These are phyloP conservation scores for Linnemannia zychae DNA, from an alignment of 192 early-diverging fungal species.

Conservation along the genomic window DNA sequence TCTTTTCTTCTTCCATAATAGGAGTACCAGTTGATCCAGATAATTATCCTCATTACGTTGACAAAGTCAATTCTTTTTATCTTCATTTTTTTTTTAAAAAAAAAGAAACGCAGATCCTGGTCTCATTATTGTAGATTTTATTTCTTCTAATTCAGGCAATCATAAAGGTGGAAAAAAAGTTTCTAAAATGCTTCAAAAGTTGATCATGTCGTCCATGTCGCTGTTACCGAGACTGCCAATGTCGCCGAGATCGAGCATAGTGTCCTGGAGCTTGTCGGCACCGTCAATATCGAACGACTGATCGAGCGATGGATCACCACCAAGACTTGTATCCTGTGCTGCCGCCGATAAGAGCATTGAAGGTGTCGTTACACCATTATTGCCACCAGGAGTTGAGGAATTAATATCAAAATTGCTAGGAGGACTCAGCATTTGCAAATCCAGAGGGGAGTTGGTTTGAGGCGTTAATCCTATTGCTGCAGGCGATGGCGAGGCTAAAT, in stretches of 20 bases:
- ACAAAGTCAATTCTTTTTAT: no score
- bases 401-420: conserved; percentile 14
- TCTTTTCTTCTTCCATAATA: no score
- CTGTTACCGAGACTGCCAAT: conserved; percentile 42
- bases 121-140: no score
- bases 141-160: no score
- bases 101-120: no score
- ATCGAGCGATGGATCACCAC: neutral
- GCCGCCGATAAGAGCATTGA: conserved; percentile 12
- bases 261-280: conserved; percentile 28
- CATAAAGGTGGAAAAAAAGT: no score
- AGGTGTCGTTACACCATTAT: conserved; percentile 14
- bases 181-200: neutral
- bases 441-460: conserved; percentile 5
- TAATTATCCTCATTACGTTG: no score
- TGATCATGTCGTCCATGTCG: conserved; percentile 41
- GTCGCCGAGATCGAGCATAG: conserved; percentile 42
- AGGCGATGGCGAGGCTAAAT: neutral
- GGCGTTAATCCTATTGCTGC: neutral
- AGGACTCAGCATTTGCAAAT: conserved; percentile 37
- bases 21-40: no score
- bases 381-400: neutral
- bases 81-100: no score
- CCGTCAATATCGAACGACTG: neutral
- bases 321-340: neutral